Conservation (phyloP, 352 stramenopile species). For the Phytophthora agathidicida region DNA sequence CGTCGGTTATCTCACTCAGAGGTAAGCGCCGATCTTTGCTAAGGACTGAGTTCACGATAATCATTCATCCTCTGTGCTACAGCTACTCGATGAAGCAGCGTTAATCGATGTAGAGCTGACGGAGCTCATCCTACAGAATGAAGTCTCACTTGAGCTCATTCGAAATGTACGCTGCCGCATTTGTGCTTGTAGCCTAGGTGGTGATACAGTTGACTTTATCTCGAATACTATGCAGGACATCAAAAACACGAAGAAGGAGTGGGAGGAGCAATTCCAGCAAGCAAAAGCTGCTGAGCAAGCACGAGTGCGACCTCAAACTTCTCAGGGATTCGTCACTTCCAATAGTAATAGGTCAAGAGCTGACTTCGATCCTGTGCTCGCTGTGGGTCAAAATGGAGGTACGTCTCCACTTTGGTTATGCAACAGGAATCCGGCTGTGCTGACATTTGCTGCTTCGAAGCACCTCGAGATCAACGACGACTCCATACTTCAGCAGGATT, state of each 20-base stretch:
- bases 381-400: conserved; percentile 22
- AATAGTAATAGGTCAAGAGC: conserved; percentile 4
- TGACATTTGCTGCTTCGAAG: conserved; percentile 5
- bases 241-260: conserved; percentile 83
- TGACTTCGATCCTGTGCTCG: not conserved
- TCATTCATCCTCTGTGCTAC: not conserved
- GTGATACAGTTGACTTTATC: not conserved
- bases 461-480: conserved; percentile 31
- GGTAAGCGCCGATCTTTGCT: conserved; percentile 12
- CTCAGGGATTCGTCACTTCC: conserved; percentile 39
- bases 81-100: conserved; percentile 79
- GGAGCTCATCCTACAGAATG: conserved; percentile 86
- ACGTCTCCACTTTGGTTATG: not conserved
- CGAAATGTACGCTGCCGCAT: conserved; percentile 52
- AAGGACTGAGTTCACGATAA: not conserved
- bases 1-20: conserved; percentile 31
- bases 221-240: conserved; percentile 49
- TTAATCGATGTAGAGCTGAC: conserved; percentile 80
- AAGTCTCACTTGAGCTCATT: conserved; percentile 84
- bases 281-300: conserved; percentile 51
- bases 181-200: not conserved
- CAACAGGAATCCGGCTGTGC: not conserved
- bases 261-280: conserved; percentile 63
- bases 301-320: conserved; percentile 56
- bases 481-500: conserved; percentile 66